These are phyloP conservation scores for Phytopythium mirpurense DNA, from an alignment of 352 stramenopile species.

Conservation along the genomic window DNA sequence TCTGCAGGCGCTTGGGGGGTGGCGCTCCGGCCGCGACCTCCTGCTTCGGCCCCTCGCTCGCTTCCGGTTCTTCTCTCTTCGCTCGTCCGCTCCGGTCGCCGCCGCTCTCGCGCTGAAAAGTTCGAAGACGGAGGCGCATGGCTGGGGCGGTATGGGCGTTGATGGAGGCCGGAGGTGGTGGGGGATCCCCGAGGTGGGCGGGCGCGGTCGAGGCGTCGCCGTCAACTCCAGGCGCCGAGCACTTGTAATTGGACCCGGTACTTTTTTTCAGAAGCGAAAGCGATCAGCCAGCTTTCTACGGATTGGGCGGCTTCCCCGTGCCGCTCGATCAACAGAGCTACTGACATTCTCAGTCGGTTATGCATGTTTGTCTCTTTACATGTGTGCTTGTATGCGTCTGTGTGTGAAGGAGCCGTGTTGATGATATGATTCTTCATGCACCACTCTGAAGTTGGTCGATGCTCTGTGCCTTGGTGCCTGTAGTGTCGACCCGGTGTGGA, in stretches of 20 bases:
- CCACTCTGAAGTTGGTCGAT: slow-evolving; percentile 60
- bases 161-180: slow-evolving; percentile 8
- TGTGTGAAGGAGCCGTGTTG: slow-evolving; percentile 31
- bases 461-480: slow-evolving; percentile 13
- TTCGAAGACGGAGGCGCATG: slow-evolving; percentile 25
- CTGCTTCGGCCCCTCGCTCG: slow-evolving; percentile 8
- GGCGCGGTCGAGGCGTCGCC: background rate
- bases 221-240: slow-evolving; percentile 9
- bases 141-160: background rate
- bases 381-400: slow-evolving; percentile 15
- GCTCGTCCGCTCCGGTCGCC: background rate
- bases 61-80: background rate
- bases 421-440: slow-evolving; percentile 88
- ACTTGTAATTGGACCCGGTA: slow-evolving; percentile 87
- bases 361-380: slow-evolving; percentile 6
- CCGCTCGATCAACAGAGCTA: slow-evolving; percentile 81
- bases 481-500: slow-evolving; percentile 36
- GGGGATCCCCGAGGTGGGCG: slow-evolving; percentile 13
- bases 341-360: slow-evolving; percentile 35
- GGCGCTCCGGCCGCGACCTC: slow-evolving; percentile 16
- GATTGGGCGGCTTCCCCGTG: slow-evolving; percentile 47
- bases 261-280: slow-evolving; percentile 87
- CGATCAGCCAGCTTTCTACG: slow-evolving; percentile 84
- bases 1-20: slow-evolving; percentile 30
- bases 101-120: slow-evolving; percentile 70